These are phyloP conservation scores for Hemisphaericaspora subhashii DNA, from an alignment of 1,139 yeast species.

Conservation along the genomic window DNA sequence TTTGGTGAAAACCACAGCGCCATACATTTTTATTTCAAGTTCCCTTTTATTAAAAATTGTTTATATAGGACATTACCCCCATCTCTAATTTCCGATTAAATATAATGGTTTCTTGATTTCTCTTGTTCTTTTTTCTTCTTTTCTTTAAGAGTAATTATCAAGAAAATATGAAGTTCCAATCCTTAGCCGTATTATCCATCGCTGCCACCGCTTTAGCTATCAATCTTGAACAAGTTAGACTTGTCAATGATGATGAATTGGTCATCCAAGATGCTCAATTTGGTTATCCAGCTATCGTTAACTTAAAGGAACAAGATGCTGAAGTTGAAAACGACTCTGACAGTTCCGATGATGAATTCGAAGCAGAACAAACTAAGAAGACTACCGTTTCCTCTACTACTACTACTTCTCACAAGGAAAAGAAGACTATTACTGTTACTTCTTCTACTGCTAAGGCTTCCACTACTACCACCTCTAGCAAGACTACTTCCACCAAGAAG, in stretches of 20 bases:
- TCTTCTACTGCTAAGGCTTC: slow-evolving; percentile 5
- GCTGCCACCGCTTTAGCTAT: slow-evolving; percentile 16
- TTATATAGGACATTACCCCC: too few relatives aligned
- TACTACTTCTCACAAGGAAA: slow-evolving; percentile 10
- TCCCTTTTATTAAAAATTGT: too few relatives aligned
- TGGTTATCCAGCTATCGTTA: slow-evolving; percentile 14
- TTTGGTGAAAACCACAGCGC: too few relatives aligned
- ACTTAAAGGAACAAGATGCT: slow-evolving; percentile 15
- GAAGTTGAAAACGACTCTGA: slow-evolving; percentile 10
- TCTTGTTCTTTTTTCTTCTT: neutral
- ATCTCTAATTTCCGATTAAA: too few relatives aligned
- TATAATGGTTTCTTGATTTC: neutral
- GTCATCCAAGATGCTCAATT: slow-evolving; percentile 15
- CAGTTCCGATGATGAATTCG: slow-evolving; percentile 8
- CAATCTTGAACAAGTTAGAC: slow-evolving; percentile 16
- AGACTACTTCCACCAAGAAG: slow-evolving; percentile 11
- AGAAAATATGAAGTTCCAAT: slow-evolving; percentile 12
- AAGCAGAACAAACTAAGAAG: slow-evolving; percentile 7
- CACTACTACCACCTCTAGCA: slow-evolving; percentile 8
- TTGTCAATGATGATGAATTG: slow-evolving; percentile 16
- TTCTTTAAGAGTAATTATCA: neutral
- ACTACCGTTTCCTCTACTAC: slow-evolving; percentile 3
- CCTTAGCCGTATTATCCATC: slow-evolving; percentile 13
- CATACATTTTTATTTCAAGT: too few relatives aligned
- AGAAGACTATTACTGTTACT: slow-evolving; percentile 7